Conservation (phyloP, 441 rosid genomes). For the Kokia cookei region DNA sequence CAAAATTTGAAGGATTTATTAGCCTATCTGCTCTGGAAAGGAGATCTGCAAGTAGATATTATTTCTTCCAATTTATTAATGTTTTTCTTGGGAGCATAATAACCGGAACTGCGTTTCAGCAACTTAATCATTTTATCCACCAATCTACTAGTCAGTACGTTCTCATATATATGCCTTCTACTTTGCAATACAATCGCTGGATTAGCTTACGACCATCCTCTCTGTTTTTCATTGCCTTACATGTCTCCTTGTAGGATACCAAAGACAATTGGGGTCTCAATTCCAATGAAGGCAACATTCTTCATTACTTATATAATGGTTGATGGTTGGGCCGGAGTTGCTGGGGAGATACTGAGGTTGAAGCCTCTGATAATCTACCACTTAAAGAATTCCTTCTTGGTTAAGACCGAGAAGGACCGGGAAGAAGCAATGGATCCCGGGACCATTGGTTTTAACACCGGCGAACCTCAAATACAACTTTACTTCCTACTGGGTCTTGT, state of each 20-base stretch:
- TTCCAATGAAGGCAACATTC: conserved; percentile 93
- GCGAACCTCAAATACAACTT: conserved; percentile 95
- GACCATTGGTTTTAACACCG: conserved; percentile 83
- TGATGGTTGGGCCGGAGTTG: conserved; percentile 99
- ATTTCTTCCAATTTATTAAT: conserved; percentile 81
- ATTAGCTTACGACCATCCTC: too few relatives aligned
- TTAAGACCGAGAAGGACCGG: conserved; percentile 85
- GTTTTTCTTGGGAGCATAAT: conserved; percentile 91
- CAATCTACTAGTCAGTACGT: conserved; percentile 89
- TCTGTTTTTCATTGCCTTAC: neutral
- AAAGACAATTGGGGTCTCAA: conserved; percentile 74
- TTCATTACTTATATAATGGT: conserved; percentile 97
- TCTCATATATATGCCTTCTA: neutral
- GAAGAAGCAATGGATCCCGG: conserved; percentile 99
- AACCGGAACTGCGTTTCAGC: conserved; percentile 88
- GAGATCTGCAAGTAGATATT: conserved; percentile 83
- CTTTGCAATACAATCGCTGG: too few relatives aligned
- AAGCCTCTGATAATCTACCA: conserved; percentile 85
- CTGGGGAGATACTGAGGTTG: conserved; percentile 83
- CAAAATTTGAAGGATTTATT: conserved; percentile 88
- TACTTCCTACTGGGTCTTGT: conserved; percentile 96
- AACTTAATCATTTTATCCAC: conserved; percentile 61
- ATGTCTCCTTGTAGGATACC: conserved; percentile 54
- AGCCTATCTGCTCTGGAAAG: conserved; percentile 74
- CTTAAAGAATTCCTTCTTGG: conserved; percentile 71